Evolutionary conservation across 2,329 filamentous ascomycete genomes (phyloP).

Genomic region (Epicoccum sorghinum): DNA sequence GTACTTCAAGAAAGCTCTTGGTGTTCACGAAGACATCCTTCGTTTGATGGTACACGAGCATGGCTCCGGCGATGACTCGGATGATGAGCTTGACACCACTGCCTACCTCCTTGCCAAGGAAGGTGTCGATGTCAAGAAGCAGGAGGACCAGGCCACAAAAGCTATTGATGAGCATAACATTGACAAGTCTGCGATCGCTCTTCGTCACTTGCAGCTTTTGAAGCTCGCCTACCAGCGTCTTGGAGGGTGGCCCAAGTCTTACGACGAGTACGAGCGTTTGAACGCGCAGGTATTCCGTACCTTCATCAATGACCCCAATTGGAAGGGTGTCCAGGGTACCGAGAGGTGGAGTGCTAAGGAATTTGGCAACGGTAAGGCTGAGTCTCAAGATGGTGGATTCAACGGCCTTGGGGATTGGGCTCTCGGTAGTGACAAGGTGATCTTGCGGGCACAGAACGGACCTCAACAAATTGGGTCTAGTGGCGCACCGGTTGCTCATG

Average conservation of each 20-base stretch:
- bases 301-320: conserved; percentile 43
- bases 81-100: conserved; percentile 45
- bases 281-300: conserved; percentile 53
- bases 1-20: conserved; percentile 49
- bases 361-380: conserved; percentile 56
- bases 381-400: conserved; percentile 48
- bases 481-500: background rate
- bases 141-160: conserved; percentile 31
- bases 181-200: conserved; percentile 31
- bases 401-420: conserved; percentile 41
- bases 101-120: conserved; percentile 46
- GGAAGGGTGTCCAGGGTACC: conserved; percentile 53
- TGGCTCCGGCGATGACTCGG: conserved; percentile 32
- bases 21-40: conserved; percentile 42
- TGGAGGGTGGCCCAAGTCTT: conserved; percentile 55
- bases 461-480: background rate
- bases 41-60: conserved; percentile 38
- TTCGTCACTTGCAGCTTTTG: conserved; percentile 46
- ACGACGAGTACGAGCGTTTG: conserved; percentile 55
- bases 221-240: conserved; percentile 52
- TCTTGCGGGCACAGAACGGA: conserved; percentile 21
- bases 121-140: conserved; percentile 37
- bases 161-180: conserved; percentile 37
- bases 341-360: conserved; percentile 57
- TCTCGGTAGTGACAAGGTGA: conserved; percentile 29